Percentiles rank a stretch among this genome's conserved stretches.
These are phyloP conservation scores for Alectoria sarmentosa DNA, from an alignment of 495 filamentous ascomycete species.

Conservation along the genomic window DNA sequence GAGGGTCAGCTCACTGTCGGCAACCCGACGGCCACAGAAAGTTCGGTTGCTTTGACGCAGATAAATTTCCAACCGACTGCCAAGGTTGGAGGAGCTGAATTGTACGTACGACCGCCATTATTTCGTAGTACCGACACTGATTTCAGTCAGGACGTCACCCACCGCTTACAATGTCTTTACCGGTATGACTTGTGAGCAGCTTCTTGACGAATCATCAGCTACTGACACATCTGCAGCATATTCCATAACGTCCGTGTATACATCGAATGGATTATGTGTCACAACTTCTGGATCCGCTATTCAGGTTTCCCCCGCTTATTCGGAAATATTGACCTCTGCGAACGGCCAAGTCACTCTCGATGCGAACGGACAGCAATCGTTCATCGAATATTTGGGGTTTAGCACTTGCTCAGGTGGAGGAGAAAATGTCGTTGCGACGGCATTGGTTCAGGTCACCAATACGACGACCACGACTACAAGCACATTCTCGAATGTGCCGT, in stretches of 20 bases:
- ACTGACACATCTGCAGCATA: conserved; percentile 16
- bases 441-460: conserved; percentile 19
- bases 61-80: conserved; percentile 19
- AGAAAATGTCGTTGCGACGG: conserved; percentile 12
- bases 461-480: conserved; percentile 22
- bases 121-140: neutral
- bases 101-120: conserved; percentile 15
- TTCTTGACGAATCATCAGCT: neutral
- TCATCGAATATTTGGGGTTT: conserved; percentile 22
- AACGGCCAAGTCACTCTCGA: conserved; percentile 23
- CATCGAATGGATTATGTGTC: conserved; percentile 18
- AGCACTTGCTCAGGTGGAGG: conserved; percentile 24
- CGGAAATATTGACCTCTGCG: conserved; percentile 21
- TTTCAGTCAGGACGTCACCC: conserved; percentile 22
- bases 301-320: conserved; percentile 19
- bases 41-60: conserved; percentile 18
- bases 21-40: conserved; percentile 9
- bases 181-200: conserved; percentile 3
- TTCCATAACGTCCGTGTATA: conserved; percentile 18
- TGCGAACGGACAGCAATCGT: conserved; percentile 19
- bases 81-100: conserved; percentile 21
- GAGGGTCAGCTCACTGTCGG: conserved; percentile 21
- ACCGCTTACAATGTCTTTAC: conserved; percentile 28
- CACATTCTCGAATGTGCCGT: conserved; percentile 10
- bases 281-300: conserved; percentile 16